Evolutionary conservation across 2,329 filamentous ascomycete species (phyloP), one percentile per base, ranked within the genome.

Genomic region (Botrytis pseudocinerea): DNA sequence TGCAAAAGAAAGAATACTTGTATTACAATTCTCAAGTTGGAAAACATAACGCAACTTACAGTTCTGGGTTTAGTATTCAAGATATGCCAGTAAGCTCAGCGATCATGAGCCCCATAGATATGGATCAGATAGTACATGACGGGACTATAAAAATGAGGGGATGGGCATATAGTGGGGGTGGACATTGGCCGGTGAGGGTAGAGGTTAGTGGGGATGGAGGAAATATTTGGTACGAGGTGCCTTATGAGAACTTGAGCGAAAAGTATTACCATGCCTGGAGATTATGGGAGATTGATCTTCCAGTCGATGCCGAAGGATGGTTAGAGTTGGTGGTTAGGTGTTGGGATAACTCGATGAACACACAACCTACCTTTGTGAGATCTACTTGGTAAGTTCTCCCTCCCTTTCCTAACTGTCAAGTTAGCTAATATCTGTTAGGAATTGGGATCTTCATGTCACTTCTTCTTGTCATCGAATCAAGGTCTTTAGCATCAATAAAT

Each of bases 121-220:
- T 92, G 87, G 77, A 79, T 73, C 68, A 74, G 74, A 75, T 80
- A 28, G 73, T 80, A 7, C 79, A 80, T 63, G 68, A 77, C 9
- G 78, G 79, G 6, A 75, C 51, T 20, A 80, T 80, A 12, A 77
- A 74, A 44, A 79, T 91, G 7, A 84, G 86, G 69, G 91, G 91
- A 0, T 93, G 91, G 79, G 91, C 91, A 2, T 91, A 90, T 78
- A 90, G 89, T 0, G 91, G 91, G 42, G 91, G 90, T 62, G 91
- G 91, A 1, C 86, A 89, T 46, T 85, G 85, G 78, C 90, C 92
- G 75, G 85, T 90, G 63, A 87, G 90, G n/a, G 90, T 93, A 4
- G 91, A 93, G 76, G 83, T 92, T 46, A 90, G 87, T 73, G 82
- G 89, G 44, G 90, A 93, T 78, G 88, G 87, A 38, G 90, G 90